phyloP scores from a whole-genome alignment of 257 asterid species.

The Voacanga thouarsii region DNA sequence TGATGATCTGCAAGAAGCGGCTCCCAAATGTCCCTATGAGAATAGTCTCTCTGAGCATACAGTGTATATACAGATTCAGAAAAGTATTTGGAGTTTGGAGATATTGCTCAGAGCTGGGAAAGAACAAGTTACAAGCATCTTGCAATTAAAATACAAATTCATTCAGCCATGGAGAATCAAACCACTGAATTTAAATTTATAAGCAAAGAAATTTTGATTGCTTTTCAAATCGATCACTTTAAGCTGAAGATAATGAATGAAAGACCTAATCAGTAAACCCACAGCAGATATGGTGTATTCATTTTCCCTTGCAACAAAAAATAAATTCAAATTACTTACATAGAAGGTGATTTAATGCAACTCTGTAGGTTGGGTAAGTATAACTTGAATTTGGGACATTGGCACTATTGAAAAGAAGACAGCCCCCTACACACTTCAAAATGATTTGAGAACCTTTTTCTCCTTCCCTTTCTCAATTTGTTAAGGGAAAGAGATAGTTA shows the following conservation, averaged over 20 bases:
- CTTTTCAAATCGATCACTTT: neutral
- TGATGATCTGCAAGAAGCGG: slow-evolving; percentile 56
- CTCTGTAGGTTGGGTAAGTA: neutral
- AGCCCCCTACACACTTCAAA: neutral
- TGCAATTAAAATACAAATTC: neutral
- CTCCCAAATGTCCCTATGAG: slow-evolving; percentile 54
- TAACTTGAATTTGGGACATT: neutral
- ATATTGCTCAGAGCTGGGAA: neutral
- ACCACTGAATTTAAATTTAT: neutral
- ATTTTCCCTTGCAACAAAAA: neutral
- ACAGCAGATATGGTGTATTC: neutral
- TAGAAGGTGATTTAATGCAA: neutral
- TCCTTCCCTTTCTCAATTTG: neutral
- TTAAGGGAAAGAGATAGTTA: neutral
- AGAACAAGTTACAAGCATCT: neutral
- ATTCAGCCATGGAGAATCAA: neutral
- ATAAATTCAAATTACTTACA: neutral
- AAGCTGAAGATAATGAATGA: neutral
- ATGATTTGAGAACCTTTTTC: neutral
- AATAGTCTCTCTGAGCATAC: slow-evolving; percentile 78
- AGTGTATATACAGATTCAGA: slow-evolving; percentile 12
- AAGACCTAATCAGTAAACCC: neutral
- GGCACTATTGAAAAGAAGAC: neutral
- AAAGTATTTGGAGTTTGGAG: neutral
- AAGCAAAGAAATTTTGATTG: neutral